Base-by-base conservation (phyloP, 2,329 filamentous ascomycete genomes). In the Fusarium dlaminii region DNA sequence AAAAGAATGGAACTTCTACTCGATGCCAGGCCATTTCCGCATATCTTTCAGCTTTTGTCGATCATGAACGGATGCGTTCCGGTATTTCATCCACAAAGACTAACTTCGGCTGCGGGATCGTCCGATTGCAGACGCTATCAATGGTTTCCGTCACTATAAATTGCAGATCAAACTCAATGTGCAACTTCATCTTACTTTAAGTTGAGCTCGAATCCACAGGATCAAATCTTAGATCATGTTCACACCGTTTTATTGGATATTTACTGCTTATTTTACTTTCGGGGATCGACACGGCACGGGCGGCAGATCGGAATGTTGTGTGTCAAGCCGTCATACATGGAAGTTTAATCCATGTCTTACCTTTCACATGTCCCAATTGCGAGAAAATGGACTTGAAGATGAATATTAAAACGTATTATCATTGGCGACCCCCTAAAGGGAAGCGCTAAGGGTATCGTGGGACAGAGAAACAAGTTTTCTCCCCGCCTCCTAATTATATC, bases 391-490 rank as follows among this genome's bases (percentile, higher is more conserved):
- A 18, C 20, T 13, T 18, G 14, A 29, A 2, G 5, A n/a, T 18
- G 8, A 29, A 10, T 36, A 36, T 36, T 49, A 18, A 29, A 49
- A 49, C n/a, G 24, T 49, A 18, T 58, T 27, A 32, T 58, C 40
- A 58, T 58, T 49, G 14, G 13, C 20, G 7, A 18, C 55, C 40
- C 24, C 18, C 30, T 49, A 29, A 48, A 36, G 30, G 55, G 30
- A 15, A 49, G 40, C 55, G 15, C 55, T 49, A 49, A 14, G 55
- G 55, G 55, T 58, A 48, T 49, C 30, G 39, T 58, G 30, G n/a
- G 39, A 46, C 20, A 27, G 55, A 48, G 40, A 34, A 56, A 29
- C 22, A 48, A 36, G 11, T 27, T 20, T 34, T 36, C 17, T 48
- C 40, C 14, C 14, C 8, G 30, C 40, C 51, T 55, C 34, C 14